These are phyloP conservation scores for Groenewaldozyma tartarivorans DNA, from an alignment of 805 yeast species.

Conservation along the genomic window DNA sequence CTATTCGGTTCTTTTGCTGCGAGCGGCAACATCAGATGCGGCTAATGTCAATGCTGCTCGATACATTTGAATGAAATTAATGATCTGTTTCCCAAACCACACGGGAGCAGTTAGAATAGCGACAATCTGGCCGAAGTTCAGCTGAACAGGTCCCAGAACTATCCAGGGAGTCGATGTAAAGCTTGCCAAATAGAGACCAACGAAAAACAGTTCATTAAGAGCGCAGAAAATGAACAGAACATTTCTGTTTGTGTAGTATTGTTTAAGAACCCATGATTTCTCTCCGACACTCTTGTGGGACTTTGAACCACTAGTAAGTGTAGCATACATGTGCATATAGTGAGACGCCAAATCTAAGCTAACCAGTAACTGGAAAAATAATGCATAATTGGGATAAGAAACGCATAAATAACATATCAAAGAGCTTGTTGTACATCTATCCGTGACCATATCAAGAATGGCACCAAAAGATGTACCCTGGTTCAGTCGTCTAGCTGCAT, in stretches of 20 bases:
- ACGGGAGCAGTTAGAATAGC: conserved; percentile 65
- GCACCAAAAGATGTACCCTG: conserved; percentile 95
- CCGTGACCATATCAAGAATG: conserved; percentile 97
- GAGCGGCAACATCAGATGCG: conserved; percentile 55
- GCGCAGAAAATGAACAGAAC: conserved; percentile 87
- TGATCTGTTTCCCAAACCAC: conserved; percentile 82
- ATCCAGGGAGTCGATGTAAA: conserved; percentile 43
- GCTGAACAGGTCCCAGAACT: conserved; percentile 27
- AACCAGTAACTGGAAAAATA: conserved; percentile 73
- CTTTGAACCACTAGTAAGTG: conserved; percentile 64
- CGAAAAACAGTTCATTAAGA: conserved; percentile 85
- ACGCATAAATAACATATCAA: conserved; percentile 77
- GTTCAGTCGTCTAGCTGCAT: conserved; percentile 79
- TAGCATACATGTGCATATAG: conserved; percentile 98
- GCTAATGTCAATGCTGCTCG: conserved; percentile 82
- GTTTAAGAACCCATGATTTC: conserved; percentile 61
- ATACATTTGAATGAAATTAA: conserved; percentile 79
- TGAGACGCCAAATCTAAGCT: conserved; percentile 81
- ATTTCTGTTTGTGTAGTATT: conserved; percentile 78
- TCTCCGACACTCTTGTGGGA: conserved; percentile 78
- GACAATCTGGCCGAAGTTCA: conserved; percentile 52
- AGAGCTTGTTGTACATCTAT: conserved; percentile 93
- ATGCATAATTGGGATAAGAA: conserved; percentile 59
- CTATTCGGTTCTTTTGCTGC: conserved; percentile 20
- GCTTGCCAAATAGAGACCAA: conserved; percentile 73